These are phyloP conservation scores for Rhizomucor miehei DNA, from an alignment of 371 early-diverging fungal genomes.

Conservation along the genomic window DNA sequence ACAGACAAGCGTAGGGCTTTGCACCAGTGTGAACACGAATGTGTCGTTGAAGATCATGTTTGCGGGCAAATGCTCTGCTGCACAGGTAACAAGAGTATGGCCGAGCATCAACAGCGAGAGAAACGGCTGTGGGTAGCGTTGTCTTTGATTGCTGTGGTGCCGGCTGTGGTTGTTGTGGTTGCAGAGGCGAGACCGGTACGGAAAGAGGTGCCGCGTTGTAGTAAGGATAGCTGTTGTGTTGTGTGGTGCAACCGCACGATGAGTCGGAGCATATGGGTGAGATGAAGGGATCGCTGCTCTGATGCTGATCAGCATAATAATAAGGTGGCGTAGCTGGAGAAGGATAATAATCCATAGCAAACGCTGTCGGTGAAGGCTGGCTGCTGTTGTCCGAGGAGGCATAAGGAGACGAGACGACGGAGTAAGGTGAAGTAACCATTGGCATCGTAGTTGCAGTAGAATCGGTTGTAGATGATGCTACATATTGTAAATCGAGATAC, in stretches of 20 bases:
- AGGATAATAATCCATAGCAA: neutral
- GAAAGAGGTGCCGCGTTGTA: conserved; percentile 1
- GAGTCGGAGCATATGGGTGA: neutral
- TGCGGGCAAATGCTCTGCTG: conserved; percentile 37
- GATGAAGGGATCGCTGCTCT: neutral
- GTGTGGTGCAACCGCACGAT: neutral
- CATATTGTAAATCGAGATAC: too few relatives aligned
- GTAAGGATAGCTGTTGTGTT: neutral
- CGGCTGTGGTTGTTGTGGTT: neutral
- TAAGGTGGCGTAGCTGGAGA: neutral
- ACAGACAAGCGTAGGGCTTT: conserved; percentile 58
- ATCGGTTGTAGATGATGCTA: too few relatives aligned
- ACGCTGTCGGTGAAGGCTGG: neutral
- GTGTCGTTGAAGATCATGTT: conserved; percentile 48
- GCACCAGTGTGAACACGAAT: conserved; percentile 60
- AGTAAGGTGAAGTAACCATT: too few relatives aligned
- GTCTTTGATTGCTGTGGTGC: neutral
- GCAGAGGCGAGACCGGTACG: neutral
- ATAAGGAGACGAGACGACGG: neutral
- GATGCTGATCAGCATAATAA: neutral
- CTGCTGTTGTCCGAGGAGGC: neutral
- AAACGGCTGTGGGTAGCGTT: neutral
- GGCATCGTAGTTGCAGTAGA: too few relatives aligned
- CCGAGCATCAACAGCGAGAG: conserved; percentile 3
- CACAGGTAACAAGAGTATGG: conserved; percentile 29